Evolutionary conservation across 2,329 filamentous ascomycete species (phyloP).

Genomic region (Alternaria rosae): DNA sequence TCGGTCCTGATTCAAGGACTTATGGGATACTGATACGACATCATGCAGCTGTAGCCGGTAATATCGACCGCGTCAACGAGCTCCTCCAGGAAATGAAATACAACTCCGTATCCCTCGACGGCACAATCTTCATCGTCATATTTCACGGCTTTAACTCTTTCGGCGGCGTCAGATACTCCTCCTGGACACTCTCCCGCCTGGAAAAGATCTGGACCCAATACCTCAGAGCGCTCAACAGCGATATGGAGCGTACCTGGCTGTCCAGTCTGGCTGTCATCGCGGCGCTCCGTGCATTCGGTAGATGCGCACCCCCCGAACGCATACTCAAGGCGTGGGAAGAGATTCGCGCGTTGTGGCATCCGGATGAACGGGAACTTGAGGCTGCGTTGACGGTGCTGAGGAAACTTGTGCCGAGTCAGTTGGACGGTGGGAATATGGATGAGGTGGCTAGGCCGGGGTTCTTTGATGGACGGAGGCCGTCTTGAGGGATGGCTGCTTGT

Average conservation of each 20-base stretch:
- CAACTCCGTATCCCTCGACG: conserved; percentile 71
- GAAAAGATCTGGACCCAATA: conserved; percentile 52
- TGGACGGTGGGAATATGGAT: neutral
- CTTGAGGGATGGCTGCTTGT: neutral
- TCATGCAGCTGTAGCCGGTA: conserved; percentile 71
- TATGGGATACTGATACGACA: conserved; percentile 82
- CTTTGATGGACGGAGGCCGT: conserved; percentile 3
- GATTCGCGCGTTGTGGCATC: conserved; percentile 50
- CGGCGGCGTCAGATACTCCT: conserved; percentile 69
- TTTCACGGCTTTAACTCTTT: conserved; percentile 83
- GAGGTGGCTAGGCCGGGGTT: neutral
- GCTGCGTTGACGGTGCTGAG: conserved; percentile 33
- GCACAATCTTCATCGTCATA: conserved; percentile 78
- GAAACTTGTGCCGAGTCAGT: conserved; percentile 26
- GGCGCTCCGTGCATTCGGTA: conserved; percentile 65
- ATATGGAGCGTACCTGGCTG: conserved; percentile 38
- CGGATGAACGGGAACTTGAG: conserved; percentile 45
- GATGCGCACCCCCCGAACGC: conserved; percentile 61
- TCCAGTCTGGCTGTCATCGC: conserved; percentile 35
- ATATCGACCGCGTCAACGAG: conserved; percentile 73
- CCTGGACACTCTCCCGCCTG: conserved; percentile 77
- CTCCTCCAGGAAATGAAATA: conserved; percentile 82
- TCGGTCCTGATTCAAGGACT: conserved; percentile 78
- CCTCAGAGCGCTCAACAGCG: conserved; percentile 25
- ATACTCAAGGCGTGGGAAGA: conserved; percentile 64